Percentiles rank a stretch among this genome's conserved stretches.
Conservation (phyloP, 306 rosid species). For the Corylus avellana region DNA sequence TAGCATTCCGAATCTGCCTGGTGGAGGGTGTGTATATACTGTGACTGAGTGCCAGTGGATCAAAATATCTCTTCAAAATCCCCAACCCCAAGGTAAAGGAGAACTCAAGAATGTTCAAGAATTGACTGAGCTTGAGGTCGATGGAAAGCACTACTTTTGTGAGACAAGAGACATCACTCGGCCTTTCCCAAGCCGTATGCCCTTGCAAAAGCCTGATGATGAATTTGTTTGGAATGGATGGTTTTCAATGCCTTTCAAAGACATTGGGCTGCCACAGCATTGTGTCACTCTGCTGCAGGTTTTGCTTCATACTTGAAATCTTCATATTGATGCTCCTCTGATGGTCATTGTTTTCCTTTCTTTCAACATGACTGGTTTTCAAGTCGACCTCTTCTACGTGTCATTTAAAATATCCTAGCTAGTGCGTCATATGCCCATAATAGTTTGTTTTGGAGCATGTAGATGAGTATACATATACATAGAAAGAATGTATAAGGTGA, state of each 20-base stretch:
- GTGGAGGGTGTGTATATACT: slow-evolving; percentile 80
- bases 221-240: slow-evolving; percentile 97
- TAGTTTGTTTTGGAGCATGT: neutral
- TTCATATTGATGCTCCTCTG: slow-evolving; percentile 26
- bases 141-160: slow-evolving; percentile 89
- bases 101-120: slow-evolving; percentile 78
- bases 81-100: slow-evolving; percentile 76
- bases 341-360: slow-evolving; percentile 34
- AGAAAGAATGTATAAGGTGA: neutral
- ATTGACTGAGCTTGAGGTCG: slow-evolving; percentile 80
- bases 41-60: slow-evolving; percentile 91
- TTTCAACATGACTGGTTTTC: slow-evolving; percentile 13
- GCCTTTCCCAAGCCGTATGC: slow-evolving; percentile 76
- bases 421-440: neutral
- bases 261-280: slow-evolving; percentile 76
- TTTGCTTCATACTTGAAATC: slow-evolving; percentile 48
- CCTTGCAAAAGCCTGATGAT: slow-evolving; percentile 60
- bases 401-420: neutral
- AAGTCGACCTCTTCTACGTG: neutral
- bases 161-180: slow-evolving; percentile 86
- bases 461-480: neutral
- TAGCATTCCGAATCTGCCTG: slow-evolving; percentile 72
- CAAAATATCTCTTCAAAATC: slow-evolving; percentile 72
- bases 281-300: slow-evolving; percentile 96
- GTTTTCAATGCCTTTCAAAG: slow-evolving; percentile 72